Evolutionary conservation across 2,329 filamentous ascomycete species (phyloP).

Genomic region (Diaporthe citrichinensis): DNA sequence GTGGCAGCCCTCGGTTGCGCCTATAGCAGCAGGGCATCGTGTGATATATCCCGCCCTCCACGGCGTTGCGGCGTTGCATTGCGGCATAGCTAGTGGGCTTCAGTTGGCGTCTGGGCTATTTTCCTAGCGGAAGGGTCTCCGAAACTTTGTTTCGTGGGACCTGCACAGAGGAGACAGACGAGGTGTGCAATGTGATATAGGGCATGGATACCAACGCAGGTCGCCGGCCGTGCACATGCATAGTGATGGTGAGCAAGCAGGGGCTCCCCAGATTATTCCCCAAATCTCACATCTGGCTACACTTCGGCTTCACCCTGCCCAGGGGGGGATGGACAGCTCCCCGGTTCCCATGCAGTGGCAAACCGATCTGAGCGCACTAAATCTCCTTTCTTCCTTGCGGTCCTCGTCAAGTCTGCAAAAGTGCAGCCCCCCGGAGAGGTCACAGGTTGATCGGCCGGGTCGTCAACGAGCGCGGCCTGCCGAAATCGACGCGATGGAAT

Average conservation of each 20-base stretch:
- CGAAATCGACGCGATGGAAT: background rate
- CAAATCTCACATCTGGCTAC: background rate
- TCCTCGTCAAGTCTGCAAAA: background rate
- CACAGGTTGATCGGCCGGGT: too few species aligned
- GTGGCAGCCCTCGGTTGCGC: background rate
- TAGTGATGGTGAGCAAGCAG: background rate
- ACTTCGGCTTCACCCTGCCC: background rate
- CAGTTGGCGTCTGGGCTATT: conserved; percentile 26
- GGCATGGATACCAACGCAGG: background rate
- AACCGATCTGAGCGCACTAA: background rate
- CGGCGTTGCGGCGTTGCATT: conserved; percentile 15
- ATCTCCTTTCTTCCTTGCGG: background rate
- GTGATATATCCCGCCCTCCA: conserved; percentile 14
- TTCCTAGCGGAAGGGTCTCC: conserved; percentile 23
- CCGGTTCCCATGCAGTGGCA: background rate
- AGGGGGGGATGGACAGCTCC: background rate
- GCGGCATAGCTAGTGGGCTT: conserved; percentile 26
- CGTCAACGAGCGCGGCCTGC: background rate
- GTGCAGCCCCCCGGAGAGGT: background rate
- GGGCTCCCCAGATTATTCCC: background rate
- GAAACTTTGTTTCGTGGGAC: conserved; percentile 33
- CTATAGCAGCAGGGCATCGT: conserved; percentile 16
- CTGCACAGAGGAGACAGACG: background rate
- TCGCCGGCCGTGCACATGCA: conserved; percentile 15
- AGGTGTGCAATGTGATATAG: conserved; percentile 6